Percentiles rank a stretch among this genome's conserved stretches.
phyloP scores from a whole-genome alignment of 352 stramenopile genomes.

The Globisporangium camurandrum region DNA sequence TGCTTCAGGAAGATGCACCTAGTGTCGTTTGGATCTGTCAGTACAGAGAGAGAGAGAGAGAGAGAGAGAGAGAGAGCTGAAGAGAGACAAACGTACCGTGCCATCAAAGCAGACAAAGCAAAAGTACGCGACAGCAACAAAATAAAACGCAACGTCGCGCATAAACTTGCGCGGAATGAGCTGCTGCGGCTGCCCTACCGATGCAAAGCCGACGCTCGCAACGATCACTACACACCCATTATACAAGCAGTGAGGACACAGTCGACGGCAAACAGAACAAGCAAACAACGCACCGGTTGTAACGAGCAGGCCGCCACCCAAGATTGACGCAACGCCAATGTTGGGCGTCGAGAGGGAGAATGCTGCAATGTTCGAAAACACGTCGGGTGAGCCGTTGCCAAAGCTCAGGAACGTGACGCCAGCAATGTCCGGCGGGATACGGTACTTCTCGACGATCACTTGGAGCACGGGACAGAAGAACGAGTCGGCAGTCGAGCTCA shows the following conservation, averaged over 20 bases:
- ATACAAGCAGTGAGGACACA: neutral
- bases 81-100: slow-evolving; percentile 12
- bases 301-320: slow-evolving; percentile 61
- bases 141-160: slow-evolving; percentile 72
- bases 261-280: neutral
- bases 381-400: slow-evolving; percentile 67
- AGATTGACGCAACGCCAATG: slow-evolving; percentile 61
- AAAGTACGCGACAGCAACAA: slow-evolving; percentile 58
- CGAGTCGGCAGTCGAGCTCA: slow-evolving; percentile 75
- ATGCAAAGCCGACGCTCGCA: slow-evolving; percentile 62
- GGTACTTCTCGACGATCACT: slow-evolving; percentile 69
- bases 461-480: slow-evolving; percentile 78
- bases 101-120: slow-evolving; percentile 67
- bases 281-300: slow-evolving; percentile 35
- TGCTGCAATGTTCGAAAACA: slow-evolving; percentile 76
- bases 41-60: neutral
- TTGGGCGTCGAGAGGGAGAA: slow-evolving; percentile 55
- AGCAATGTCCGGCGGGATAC: slow-evolving; percentile 59
- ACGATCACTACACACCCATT: slow-evolving; percentile 31
- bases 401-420: slow-evolving; percentile 81
- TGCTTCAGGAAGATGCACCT: slow-evolving; percentile 52
- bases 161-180: slow-evolving; percentile 70
- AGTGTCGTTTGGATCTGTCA: neutral
- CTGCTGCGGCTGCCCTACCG: slow-evolving; percentile 59
- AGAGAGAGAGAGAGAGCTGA: neutral